Evolutionary conservation across 1,139 yeast genomes (phyloP).

Genomic region (Petasospora fabianii): DNA sequence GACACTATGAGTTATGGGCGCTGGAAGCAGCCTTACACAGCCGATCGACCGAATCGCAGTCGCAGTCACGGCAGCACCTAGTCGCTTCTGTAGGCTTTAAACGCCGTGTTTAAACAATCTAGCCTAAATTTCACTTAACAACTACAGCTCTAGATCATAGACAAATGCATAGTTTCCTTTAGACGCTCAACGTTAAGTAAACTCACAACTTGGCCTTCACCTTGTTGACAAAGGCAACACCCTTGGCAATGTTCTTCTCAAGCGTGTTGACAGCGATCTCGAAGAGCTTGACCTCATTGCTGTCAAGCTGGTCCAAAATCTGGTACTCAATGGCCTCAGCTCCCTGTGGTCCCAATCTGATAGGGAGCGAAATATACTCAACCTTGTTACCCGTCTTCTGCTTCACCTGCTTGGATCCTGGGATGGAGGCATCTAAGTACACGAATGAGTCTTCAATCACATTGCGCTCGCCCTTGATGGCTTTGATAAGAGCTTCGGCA

Average conservation of each 20-base stretch:
- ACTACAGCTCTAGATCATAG: not conserved
- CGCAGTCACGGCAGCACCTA: too few species aligned
- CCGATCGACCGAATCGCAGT: too few species aligned
- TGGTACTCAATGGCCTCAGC: slow-evolving; percentile 42
- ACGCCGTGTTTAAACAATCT: too few species aligned
- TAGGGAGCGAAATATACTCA: slow-evolving; percentile 63
- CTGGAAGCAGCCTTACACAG: too few species aligned
- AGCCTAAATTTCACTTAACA: not conserved
- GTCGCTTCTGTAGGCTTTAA: too few species aligned
- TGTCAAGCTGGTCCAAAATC: slow-evolving; percentile 41
- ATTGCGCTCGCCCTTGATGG: slow-evolving; percentile 34
- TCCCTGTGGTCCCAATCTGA: slow-evolving; percentile 47
- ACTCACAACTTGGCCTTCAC: slow-evolving; percentile 22
- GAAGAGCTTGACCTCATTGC: slow-evolving; percentile 45
- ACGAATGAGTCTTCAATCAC: slow-evolving; percentile 44
- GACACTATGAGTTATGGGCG: too few species aligned
- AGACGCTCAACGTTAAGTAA: too few species aligned
- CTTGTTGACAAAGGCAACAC: slow-evolving; percentile 47
- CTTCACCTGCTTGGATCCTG: slow-evolving; percentile 43
- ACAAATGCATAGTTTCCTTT: too few species aligned
- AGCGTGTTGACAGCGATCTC: slow-evolving; percentile 53
- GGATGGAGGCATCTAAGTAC: slow-evolving; percentile 50
- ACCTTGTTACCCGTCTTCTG: slow-evolving; percentile 33
- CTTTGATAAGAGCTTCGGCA: slow-evolving; percentile 47
- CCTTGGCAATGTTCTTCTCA: slow-evolving; percentile 55